Conservation (phyloP, 192 early-diverging fungal genomes). For the Backusella circina region DNA sequence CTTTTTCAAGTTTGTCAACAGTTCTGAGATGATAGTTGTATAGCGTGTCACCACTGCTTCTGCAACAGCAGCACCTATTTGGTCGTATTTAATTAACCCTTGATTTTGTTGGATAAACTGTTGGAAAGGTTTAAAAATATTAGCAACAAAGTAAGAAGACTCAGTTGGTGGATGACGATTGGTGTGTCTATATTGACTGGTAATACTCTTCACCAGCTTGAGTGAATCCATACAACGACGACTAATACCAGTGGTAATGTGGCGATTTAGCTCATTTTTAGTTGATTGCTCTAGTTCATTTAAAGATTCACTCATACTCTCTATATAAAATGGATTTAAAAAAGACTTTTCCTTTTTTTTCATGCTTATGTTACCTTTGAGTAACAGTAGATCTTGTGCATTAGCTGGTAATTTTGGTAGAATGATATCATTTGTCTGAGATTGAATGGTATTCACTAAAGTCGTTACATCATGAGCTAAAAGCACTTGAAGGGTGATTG, state of each 20-base stretch:
- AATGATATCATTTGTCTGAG: slow-evolving; percentile 27
- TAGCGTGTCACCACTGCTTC: slow-evolving; percentile 42
- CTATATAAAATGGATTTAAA: slow-evolving; percentile 6
- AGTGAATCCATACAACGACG: slow-evolving; percentile 45
- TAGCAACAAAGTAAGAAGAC: slow-evolving; percentile 47
- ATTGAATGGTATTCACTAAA: not conserved
- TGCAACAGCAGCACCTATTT: slow-evolving; percentile 33
- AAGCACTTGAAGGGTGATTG: not conserved
- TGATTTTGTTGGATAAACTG: slow-evolving; percentile 29
- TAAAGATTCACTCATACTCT: slow-evolving; percentile 22
- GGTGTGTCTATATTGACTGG: slow-evolving; percentile 36
- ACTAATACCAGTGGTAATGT: slow-evolving; percentile 39
- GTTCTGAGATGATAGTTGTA: slow-evolving; percentile 27
- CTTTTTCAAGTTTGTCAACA: slow-evolving; percentile 37
- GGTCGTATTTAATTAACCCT: slow-evolving; percentile 20
- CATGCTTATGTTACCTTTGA: slow-evolving; percentile 35
- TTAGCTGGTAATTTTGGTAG: slow-evolving; percentile 40
- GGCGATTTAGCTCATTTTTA: slow-evolving; percentile 35
- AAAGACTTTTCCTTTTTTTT: not conserved
- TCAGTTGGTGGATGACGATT: slow-evolving; percentile 43
- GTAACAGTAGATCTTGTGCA: slow-evolving; percentile 38
- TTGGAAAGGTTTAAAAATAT: slow-evolving; percentile 42
- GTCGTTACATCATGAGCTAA: slow-evolving; percentile 1
- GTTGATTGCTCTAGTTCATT: slow-evolving; percentile 17
- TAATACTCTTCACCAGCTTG: slow-evolving; percentile 37